Percentiles rank a stretch among this genome's conserved stretches.
Conservation (phyloP, 495 filamentous ascomycete genomes). For the Neurospora sp. region DNA sequence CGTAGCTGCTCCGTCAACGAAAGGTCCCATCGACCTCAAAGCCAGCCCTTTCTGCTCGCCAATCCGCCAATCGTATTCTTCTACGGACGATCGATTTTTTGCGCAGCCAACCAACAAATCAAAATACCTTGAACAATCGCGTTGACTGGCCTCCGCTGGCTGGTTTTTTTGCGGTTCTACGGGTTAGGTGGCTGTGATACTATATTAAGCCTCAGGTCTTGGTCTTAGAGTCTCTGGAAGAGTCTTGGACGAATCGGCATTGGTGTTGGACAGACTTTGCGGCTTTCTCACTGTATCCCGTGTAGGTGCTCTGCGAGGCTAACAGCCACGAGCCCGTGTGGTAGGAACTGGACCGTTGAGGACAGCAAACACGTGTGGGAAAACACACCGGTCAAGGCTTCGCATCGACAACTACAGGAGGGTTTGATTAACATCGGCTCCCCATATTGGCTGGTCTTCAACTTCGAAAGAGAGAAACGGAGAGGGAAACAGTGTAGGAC, state of each 20-base stretch:
- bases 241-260: neutral
- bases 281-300: neutral
- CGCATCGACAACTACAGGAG: neutral
- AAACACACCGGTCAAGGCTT: neutral
- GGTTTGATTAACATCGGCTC: neutral
- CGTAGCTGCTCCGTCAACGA: neutral
- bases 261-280: neutral
- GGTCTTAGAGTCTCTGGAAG: neutral
- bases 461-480: neutral
- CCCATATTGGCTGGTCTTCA: neutral
- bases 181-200: neutral
- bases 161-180: neutral
- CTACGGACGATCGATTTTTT: neutral
- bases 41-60: neutral
- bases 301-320: neutral
- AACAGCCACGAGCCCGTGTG: neutral
- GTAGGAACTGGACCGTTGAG: neutral
- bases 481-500: neutral
- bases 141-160: neutral
- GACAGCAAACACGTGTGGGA: neutral
- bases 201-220: neutral
- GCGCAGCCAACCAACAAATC: neutral
- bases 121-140: neutral
- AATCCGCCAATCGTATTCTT: neutral
- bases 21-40: neutral